Percentiles rank a stretch among this genome's conserved stretches.
phyloP scores from a whole-genome alignment of 305 asterid genomes.

The Fraxinus paxiana region DNA sequence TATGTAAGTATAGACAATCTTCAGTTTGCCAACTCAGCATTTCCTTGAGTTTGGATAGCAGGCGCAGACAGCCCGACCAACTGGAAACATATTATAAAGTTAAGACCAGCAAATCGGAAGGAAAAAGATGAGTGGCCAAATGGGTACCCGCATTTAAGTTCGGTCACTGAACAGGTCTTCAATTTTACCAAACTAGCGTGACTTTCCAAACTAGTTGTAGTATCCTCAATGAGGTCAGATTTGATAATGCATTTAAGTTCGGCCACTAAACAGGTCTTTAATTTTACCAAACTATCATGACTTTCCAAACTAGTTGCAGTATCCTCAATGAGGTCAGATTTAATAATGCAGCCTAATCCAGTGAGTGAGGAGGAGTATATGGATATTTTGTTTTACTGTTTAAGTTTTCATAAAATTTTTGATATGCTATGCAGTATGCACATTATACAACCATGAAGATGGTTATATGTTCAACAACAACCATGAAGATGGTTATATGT shows the following conservation, averaged over 20 bases:
- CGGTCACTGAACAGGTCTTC: neutral
- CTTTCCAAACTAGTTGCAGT: neutral
- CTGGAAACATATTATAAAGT: neutral
- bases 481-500: neutral
- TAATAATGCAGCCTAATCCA: neutral
- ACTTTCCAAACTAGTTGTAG: neutral
- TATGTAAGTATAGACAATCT: neutral
- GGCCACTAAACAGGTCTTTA: neutral
- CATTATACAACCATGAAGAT: neutral
- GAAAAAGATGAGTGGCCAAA: neutral
- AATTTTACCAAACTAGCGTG: neutral
- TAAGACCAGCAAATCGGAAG: neutral
- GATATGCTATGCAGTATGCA: neutral
- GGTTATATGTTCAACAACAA: neutral
- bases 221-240: neutral
- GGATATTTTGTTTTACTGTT: neutral
- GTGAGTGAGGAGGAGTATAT: neutral
- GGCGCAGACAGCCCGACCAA: neutral
- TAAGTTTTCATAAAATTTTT: neutral
- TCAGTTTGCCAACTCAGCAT: neutral
- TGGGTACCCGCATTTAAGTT: neutral
- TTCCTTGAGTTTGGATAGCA: neutral
- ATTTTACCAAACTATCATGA: neutral
- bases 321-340: neutral
- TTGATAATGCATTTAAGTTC: neutral